Percentiles rank a stretch among this genome's conserved stretches.
Conservation (phyloP, 2,329 filamentous ascomycete genomes). For the Fusarium secorum region DNA sequence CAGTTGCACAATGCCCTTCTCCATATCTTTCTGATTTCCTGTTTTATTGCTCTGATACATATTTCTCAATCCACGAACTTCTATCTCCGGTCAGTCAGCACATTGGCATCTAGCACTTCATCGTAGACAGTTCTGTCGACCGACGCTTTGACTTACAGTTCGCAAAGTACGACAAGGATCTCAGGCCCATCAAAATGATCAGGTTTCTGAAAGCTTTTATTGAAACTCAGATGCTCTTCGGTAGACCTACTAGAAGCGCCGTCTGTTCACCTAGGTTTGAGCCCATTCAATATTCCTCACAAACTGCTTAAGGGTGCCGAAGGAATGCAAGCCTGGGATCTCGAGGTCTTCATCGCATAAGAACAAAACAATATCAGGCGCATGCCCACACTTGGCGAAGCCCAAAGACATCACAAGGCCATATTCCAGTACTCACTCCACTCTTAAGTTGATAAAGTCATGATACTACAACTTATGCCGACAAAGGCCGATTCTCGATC, state of each 20-base stretch:
- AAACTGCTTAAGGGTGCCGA: not conserved
- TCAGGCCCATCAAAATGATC: not conserved
- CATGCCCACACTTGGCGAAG: not conserved
- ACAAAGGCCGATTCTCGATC: not conserved
- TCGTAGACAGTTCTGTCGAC: not conserved
- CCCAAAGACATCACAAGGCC: not conserved
- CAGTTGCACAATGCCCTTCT: not conserved
- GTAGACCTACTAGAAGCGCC: not conserved
- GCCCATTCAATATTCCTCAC: not conserved
- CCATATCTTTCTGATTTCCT: not conserved
- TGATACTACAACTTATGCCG: not conserved
- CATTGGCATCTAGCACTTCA: not conserved
- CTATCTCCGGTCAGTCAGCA: rapidly evolving
- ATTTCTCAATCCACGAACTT: rapidly evolving
- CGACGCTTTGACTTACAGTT: not conserved
- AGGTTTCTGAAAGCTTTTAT: not conserved
- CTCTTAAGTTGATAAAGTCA: not conserved
- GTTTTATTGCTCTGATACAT: not conserved
- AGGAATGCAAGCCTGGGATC: not conserved
- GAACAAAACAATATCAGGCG: not conserved
- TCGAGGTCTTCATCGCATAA: not conserved
- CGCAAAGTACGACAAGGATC: not conserved
- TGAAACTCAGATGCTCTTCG: not conserved
- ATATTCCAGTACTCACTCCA: conserved; percentile 18
- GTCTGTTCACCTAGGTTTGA: not conserved